Evolutionary conservation across 805 yeast species (phyloP), one percentile per base, ranked within the genome.

Genomic region (Pichia californica): DNA sequence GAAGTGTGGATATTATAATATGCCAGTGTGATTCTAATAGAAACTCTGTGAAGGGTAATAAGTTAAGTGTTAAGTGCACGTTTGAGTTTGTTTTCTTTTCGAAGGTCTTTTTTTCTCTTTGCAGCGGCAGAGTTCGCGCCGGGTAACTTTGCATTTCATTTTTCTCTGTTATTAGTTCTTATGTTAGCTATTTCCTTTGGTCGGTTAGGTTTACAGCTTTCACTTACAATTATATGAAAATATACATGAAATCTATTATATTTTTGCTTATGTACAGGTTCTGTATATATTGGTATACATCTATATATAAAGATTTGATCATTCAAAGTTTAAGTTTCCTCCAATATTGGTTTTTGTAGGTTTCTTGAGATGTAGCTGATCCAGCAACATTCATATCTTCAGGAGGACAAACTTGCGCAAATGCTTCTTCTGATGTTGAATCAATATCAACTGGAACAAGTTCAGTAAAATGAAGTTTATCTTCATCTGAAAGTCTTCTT

Each of bases 291-390:
- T n/a, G n/a, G n/a, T n/a, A n/a, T 9, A 23, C 25, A 7, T 28
- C 35, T 18, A 23, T 18, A 7, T 25, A 42, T 26, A 42, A 9
- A 6, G n/a, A n/a, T n/a, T n/a, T n/a, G n/a, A n/a, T n/a, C n/a
- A n/a, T n/a, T n/a, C n/a, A n/a, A n/a, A n/a, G n/a, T n/a, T 31
- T 23, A 4, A 43, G 23, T 11, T 38, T 35, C 20, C 51, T 44
- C 64, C 64, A 60, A 36, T 48, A 52, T 8, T 46, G 47, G 36
- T 58, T 58, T 13, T 56, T 57, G 41, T 54, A 58, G 31, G 49
- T 44, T n/a, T 49, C 58, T 40, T 49, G 58, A 6, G 38, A 18
- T 9, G 18, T 19, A 9, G 23, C 28, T 10, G 14, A 27, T 11
- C 27, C 25, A 14, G 16, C 20, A 16, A 37, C 38, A 10, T 21